These are phyloP conservation scores for Asterophora parasitica DNA, from an alignment of 768 basidiomycete species.

Conservation along the genomic window DNA sequence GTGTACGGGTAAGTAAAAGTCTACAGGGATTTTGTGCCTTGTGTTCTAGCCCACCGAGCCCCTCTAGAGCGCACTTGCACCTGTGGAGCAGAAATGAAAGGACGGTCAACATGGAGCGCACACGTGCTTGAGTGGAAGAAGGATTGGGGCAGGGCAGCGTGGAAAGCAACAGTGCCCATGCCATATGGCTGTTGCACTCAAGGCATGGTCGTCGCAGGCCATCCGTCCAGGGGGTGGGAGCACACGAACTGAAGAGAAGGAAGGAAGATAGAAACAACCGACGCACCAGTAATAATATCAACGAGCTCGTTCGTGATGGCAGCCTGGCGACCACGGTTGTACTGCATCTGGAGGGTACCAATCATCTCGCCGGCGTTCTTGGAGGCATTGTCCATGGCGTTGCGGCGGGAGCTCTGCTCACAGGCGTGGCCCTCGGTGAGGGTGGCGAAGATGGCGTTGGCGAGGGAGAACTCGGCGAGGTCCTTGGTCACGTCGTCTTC, in stretches of 20 bases:
- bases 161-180: too few relatives aligned
- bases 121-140: too few relatives aligned
- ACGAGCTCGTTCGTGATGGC: conserved; percentile 95
- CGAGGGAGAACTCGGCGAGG: conserved; percentile 90
- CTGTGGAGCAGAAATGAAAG: conserved; percentile 15
- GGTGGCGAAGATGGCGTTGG: conserved; percentile 93
- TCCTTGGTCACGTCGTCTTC: conserved; percentile 95
- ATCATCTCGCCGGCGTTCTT: conserved; percentile 99
- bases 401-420: conserved; percentile 89
- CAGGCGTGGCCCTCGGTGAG: conserved; percentile 95
- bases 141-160: too few relatives aligned
- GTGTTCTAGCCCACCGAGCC: conserved; percentile 5
- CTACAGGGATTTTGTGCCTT: conserved; percentile 11
- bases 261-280: too few relatives aligned
- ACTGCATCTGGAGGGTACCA: conserved; percentile 79
- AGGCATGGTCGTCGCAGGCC: too few relatives aligned
- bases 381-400: conserved; percentile 99
- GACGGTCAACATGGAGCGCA: neutral
- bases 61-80: conserved; percentile 42
- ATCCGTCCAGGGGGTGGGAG: too few relatives aligned
- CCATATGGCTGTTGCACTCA: too few relatives aligned
- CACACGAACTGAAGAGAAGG: too few relatives aligned
- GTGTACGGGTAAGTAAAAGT: conserved; percentile 4
- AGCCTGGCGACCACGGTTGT: conserved; percentile 98
- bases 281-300: conserved; percentile 84